Evolutionary conservation across 108 stramenopile species (phyloP), one percentile per base, ranked within the genome.

Genomic region (Cyclostephanos invisitatus): DNA sequence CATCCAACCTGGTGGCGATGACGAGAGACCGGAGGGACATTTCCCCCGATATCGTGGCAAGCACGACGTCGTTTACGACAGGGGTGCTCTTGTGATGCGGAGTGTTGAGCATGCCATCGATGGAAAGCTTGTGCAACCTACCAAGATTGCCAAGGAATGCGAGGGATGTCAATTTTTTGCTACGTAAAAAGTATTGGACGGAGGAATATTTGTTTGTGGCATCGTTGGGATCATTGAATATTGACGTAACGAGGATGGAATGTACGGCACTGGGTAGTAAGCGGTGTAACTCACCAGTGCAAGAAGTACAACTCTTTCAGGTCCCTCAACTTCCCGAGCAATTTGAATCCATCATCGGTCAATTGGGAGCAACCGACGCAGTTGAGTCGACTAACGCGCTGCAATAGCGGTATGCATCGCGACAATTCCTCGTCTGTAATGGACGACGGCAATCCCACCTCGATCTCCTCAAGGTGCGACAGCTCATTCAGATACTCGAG

Each of bases 261-360:
- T n/a, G n/a, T n/a, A n/a, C n/a, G n/a, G n/a, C n/a, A n/a, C n/a
- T n/a, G n/a, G n/a, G n/a, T n/a, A n/a, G n/a, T n/a, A n/a, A n/a
- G n/a, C n/a, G n/a, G n/a, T n/a, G n/a, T n/a, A 17, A 61, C 60
- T 61, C 40, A 61, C 60, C 60, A 73, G 46, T 80, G 79, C 29
- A 80, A 67, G 21, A 80, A 80, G 61, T 73, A 73, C 35, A 80
- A 38, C 47, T 80, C 79, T 29, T 64, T 68, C 62, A 80, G 57
- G 20, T 59, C 28, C 2, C n/a, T 61, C 62, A 80, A 69, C 32
- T 64, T 61, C 20, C 67, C 79, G 0, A 80, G 35, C 29, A 24
- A 14, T 25, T 56, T 58, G 51, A 62, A 73, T 27, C 72, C 72
- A 12, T 50, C 22, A 21, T 80, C 66, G 17, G 67, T 80, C 62